Evolutionary conservation across 768 basidiomycete species (phyloP).

Genomic region (Leccinellum luteum): DNA sequence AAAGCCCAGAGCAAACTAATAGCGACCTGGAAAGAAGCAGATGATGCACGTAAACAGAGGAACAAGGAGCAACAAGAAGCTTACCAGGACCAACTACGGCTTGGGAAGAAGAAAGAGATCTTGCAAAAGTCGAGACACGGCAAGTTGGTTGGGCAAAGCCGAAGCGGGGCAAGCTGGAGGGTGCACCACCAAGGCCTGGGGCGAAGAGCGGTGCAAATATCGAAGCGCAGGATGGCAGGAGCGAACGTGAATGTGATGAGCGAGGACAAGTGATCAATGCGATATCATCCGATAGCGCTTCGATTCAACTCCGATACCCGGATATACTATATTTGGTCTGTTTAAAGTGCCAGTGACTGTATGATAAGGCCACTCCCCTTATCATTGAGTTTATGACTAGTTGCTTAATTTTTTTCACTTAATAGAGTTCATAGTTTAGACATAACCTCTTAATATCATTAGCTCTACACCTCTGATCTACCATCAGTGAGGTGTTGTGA

Average conservation of each 20-base stretch:
- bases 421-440: neutral
- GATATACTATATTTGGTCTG: neutral
- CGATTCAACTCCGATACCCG: neutral
- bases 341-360: neutral
- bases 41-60: conserved; percentile 6
- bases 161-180: neutral
- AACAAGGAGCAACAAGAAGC: neutral
- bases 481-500: neutral
- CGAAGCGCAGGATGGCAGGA: neutral
- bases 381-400: neutral
- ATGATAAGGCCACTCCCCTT: neutral
- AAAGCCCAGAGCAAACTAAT: neutral
- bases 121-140: neutral
- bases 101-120: neutral
- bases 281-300: neutral
- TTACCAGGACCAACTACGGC: neutral
- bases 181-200: neutral
- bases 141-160: neutral
- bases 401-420: neutral
- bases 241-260: neutral
- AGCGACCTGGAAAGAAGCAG: conserved; percentile 18
- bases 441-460: neutral
- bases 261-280: neutral
- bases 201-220: neutral
- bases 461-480: neutral